Percentiles rank a stretch among this genome's conserved stretches.
Conservation (phyloP, 2,329 filamentous ascomycete genomes). For the Teratosphaeria gauchensis region DNA sequence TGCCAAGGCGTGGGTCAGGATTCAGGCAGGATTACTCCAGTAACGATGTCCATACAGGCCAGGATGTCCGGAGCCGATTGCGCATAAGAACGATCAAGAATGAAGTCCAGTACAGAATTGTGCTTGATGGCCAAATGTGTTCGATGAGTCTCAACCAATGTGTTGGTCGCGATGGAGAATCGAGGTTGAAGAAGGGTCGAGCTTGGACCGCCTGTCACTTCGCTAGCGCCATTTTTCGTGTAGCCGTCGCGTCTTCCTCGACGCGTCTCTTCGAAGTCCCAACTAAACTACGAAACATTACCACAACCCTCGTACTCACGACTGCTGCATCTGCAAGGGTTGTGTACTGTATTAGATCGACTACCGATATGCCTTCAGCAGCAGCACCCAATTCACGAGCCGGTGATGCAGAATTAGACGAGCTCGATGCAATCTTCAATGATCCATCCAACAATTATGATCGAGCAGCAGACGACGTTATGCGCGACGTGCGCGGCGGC, state of each 20-base stretch:
- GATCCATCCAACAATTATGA: slow-evolving; percentile 50
- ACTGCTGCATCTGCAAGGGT: background rate
- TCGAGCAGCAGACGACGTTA: slow-evolving; percentile 44
- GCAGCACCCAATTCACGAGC: slow-evolving; percentile 12
- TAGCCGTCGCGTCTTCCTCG: slow-evolving; percentile 3
- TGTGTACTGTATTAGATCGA: slow-evolving; percentile 1
- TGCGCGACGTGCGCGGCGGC: slow-evolving; percentile 33
- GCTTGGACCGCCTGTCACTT: background rate
- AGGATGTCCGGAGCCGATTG: background rate
- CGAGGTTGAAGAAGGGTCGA: background rate
- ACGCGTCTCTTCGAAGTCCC: background rate
- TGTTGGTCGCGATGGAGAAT: background rate
- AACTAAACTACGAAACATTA: background rate
- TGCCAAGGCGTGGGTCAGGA: background rate
- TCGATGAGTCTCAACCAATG: background rate
- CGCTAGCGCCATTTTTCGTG: background rate
- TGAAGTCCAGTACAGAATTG: background rate
- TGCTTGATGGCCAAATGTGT: background rate
- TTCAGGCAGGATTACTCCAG: too few relatives aligned
- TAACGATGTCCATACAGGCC: too few relatives aligned
- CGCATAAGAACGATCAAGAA: background rate
- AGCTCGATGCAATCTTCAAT: slow-evolving; percentile 56
- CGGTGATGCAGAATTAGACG: slow-evolving; percentile 28
- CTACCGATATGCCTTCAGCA: slow-evolving; percentile 21
- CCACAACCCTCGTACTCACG: background rate